phyloP scores from a whole-genome alignment of 495 filamentous ascomycete genomes.

The Pseudotulostoma volvatum region DNA sequence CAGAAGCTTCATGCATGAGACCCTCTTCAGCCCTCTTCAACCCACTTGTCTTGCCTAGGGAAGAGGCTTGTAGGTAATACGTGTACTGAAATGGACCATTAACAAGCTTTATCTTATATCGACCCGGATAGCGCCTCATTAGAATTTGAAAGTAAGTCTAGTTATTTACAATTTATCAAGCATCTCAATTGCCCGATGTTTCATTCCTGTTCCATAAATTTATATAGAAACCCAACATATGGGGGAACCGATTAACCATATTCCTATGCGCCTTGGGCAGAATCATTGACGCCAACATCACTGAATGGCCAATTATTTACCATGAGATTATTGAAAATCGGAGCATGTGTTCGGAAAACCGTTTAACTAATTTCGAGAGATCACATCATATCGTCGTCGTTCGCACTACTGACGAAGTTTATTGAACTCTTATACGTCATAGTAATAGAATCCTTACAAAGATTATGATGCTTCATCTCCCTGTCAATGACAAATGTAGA shows the following conservation, averaged over 20 bases:
- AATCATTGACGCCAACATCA: not conserved
- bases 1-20: too few relatives aligned
- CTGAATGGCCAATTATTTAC: not conserved
- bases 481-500: too few relatives aligned
- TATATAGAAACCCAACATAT: not conserved
- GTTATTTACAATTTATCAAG: not conserved
- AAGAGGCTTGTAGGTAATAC: too few relatives aligned
- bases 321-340: not conserved
- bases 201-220: not conserved
- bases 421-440: too few relatives aligned
- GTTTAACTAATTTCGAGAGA: not conserved
- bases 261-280: not conserved
- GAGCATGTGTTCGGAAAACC: not conserved
- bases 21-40: too few relatives aligned
- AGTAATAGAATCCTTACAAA: too few relatives aligned
- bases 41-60: too few relatives aligned
- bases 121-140: too few relatives aligned
- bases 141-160: too few relatives aligned
- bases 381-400: not conserved
- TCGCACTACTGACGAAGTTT: not conserved
- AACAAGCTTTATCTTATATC: too few relatives aligned
- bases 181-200: not conserved
- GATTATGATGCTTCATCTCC: too few relatives aligned
- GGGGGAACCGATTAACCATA: not conserved
- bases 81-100: too few relatives aligned